Base-by-base conservation (phyloP, 805 yeast species). In the Suhomyces faveliae region DNA sequence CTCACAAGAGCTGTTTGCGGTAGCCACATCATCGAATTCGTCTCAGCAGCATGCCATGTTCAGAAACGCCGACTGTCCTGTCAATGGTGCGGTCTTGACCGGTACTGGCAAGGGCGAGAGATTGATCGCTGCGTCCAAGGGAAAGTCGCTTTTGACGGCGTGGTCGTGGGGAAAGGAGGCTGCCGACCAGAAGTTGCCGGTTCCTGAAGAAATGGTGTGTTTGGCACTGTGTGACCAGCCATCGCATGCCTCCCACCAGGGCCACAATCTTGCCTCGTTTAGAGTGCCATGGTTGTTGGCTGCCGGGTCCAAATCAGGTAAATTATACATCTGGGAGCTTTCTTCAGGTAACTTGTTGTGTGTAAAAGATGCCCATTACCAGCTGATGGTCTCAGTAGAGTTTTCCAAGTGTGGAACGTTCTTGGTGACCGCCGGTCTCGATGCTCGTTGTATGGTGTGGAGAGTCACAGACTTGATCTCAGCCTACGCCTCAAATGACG, bases 361-460 rank as follows among this genome's bases (percentile, higher is more conserved):
- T 41, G 95, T 82, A 3, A 82, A 81, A 59, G 91, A 87, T 43
- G 84, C 89, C 0, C 98, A 92, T 68, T 92, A 89, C 64, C 97
- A 92, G 66, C 73, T 77, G 5, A 77, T 89, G 6, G 76, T 84
- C 0, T 75, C 73, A 25, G 62, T 92, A 29, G 75, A 73, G 53
- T 81, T 87, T 57, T 70, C 87, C 0, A 53, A 67, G 10, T 87
- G 89, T 59, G 75, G 75, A n/a, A 78, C 83, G 19, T 84, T 79
- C 48, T 61, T 92, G 38, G 76, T 87, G 5, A 79, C 91, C 4
- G 88, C 85, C n/a, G 89, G 96, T 55, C 76, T 74, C 37, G 99
- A 92, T 69, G 82, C 96, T 1, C 74, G 97, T 52, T 77, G 86
- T 12, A 73, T 85, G 21, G 78, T 87, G 3, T 91, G 96, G 95